Conservation (phyloP, 2,329 filamentous ascomycete genomes). For the Colletotrichum kahawae region DNA sequence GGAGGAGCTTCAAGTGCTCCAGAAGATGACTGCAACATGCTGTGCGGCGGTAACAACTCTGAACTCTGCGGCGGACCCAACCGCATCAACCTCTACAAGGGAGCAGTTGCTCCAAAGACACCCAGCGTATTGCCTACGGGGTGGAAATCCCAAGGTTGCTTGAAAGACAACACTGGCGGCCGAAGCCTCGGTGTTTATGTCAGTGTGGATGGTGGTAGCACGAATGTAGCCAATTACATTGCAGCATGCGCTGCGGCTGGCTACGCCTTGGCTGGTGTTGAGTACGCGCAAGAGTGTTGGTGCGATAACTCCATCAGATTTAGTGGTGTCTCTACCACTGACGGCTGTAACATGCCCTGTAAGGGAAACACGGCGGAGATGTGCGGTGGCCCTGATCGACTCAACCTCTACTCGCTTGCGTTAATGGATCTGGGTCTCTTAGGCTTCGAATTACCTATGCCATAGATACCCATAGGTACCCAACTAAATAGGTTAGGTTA, state of each 20-base stretch:
- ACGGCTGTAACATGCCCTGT: neutral
- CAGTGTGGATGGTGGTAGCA: neutral
- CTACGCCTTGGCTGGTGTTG: neutral
- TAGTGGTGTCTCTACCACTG: neutral
- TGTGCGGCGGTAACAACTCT: neutral
- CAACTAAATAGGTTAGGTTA: no score
- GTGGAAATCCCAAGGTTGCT: neutral
- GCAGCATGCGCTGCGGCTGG: neutral
- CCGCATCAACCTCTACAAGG: conserved; percentile 37
- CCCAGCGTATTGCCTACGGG: neutral
- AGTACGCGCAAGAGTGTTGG: neutral
- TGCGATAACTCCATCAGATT: conserved; percentile 1
- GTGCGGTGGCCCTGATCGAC: neutral
- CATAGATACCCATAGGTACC: no score
- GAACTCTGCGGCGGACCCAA: conserved; percentile 35
- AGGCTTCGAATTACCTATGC: no score
- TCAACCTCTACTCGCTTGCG: neutral
- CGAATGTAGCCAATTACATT: neutral
- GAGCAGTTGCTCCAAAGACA: conserved; percentile 19
- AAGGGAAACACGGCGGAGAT: neutral
- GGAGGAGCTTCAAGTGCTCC: neutral
- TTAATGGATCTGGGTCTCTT: neutral
- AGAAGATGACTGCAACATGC: neutral
- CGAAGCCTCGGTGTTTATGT: neutral
- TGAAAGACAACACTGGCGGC: neutral